Conservation (phyloP, 1,284 basidiomycete species). For the Cutaneotrichosporon arboriforme region DNA sequence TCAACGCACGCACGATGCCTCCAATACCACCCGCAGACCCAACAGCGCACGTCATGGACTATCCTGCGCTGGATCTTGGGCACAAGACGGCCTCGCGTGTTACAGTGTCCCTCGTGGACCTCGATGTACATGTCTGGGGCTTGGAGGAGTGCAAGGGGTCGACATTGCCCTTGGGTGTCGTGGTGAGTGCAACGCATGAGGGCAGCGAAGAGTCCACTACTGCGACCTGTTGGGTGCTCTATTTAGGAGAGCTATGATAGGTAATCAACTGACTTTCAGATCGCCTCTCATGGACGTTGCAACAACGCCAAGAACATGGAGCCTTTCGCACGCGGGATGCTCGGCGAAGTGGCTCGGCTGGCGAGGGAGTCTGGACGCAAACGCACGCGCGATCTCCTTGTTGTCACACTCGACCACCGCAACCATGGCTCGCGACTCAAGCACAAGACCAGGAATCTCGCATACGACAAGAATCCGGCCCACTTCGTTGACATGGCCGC, state of each 20-base stretch:
- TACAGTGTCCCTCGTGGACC: constrained; percentile 28
- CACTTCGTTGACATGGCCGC: constrained; percentile 70
- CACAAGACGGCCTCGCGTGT: constrained; percentile 8
- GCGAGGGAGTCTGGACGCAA: constrained; percentile 10
- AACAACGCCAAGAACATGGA: constrained; percentile 37
- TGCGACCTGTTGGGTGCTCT: too few relatives aligned
- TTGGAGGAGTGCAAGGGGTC: constrained; percentile 36
- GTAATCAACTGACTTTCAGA: constrained; percentile 14
- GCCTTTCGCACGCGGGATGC: constrained; percentile 34
- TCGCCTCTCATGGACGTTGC: constrained; percentile 40
- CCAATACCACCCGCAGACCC: constrained; percentile 1
- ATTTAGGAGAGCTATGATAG: neutral
- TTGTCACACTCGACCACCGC: constrained; percentile 58
- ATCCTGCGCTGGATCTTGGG: constrained; percentile 29
- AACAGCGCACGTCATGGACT: constrained; percentile 27
- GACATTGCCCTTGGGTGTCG: constrained; percentile 25
- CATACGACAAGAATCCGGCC: constrained; percentile 59
- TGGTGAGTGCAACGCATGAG: constrained; percentile 38
- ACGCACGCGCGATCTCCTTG: constrained; percentile 34
- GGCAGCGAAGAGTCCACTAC: too few relatives aligned
- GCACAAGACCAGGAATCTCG: constrained; percentile 55
- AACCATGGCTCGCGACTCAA: constrained; percentile 65
- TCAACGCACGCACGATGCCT: neutral
- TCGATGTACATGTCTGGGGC: constrained; percentile 39
- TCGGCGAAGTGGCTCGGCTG: constrained; percentile 23